phyloP scores from a whole-genome alignment of 2,329 filamentous ascomycete genomes.

The Cladophialophora immunda region DNA sequence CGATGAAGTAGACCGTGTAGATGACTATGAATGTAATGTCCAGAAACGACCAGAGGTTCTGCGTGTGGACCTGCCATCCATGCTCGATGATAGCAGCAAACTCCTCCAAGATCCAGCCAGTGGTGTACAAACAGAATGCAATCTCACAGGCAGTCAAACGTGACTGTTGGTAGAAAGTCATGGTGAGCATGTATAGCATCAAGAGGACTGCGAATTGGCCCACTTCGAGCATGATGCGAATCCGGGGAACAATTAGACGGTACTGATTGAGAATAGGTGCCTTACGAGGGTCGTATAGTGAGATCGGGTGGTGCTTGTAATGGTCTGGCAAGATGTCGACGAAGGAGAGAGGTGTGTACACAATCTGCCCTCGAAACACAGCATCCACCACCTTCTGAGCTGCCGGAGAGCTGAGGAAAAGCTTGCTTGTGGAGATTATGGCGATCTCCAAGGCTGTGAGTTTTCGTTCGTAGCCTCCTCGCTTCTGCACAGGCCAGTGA shows the following conservation, averaged over 20 bases:
- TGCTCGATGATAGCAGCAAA: conserved; percentile 81
- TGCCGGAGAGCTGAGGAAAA: conserved; percentile 77
- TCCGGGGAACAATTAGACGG: conserved; percentile 80
- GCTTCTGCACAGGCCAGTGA: conserved; percentile 55
- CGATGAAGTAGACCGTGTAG: conserved; percentile 67
- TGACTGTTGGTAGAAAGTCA: not conserved
- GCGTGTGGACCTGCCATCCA: conserved; percentile 80
- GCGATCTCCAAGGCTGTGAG: conserved; percentile 82
- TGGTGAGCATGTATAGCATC: not conserved
- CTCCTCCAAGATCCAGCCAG: conserved; percentile 80
- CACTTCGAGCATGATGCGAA: conserved; percentile 76
- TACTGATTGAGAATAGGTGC: conserved; percentile 84
- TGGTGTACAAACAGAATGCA: conserved; percentile 74
- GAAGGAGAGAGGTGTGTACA: conserved; percentile 82
- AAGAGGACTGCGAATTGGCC: conserved; percentile 56
- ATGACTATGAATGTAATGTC: conserved; percentile 78
- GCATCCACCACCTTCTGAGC: conserved; percentile 83
- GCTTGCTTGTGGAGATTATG: conserved; percentile 81
- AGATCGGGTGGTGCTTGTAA: conserved; percentile 83
- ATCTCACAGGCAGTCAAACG: conserved; percentile 68
- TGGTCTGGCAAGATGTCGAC: conserved; percentile 84
- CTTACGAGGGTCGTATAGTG: conserved; percentile 78
- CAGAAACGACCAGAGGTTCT: conserved; percentile 87
- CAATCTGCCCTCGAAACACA: conserved; percentile 79
- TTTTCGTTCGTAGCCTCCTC: conserved; percentile 61